Conservation (phyloP, 768 basidiomycete genomes). For the Trametes punicea region DNA sequence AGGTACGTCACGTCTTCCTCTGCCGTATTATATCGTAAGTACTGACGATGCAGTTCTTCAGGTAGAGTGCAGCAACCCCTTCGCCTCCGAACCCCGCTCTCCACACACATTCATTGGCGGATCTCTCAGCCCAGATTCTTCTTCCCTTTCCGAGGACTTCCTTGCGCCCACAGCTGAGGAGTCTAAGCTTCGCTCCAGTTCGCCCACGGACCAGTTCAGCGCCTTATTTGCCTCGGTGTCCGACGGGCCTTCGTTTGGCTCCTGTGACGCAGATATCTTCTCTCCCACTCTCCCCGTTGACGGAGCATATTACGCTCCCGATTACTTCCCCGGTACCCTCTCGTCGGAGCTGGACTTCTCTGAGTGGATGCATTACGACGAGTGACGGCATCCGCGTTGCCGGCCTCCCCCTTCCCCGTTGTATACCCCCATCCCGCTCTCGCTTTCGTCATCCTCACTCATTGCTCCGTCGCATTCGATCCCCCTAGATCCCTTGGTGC, state of each 20-base stretch:
- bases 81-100: not conserved
- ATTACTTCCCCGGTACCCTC: not conserved
- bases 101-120: not conserved
- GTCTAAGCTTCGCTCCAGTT: not conserved
- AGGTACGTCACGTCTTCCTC: not conserved
- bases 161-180: not conserved
- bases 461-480: not conserved
- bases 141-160: conserved; percentile 9
- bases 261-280: not conserved
- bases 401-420: not conserved
- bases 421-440: not conserved
- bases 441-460: not conserved
- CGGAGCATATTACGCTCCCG: not conserved
- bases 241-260: not conserved
- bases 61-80: conserved; percentile 3
- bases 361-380: conserved; percentile 13
- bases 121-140: not conserved
- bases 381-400: not conserved
- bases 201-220: not conserved
- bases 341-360: conserved; percentile 7
- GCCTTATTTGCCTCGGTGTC: not conserved
- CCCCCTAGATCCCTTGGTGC: too few relatives aligned
- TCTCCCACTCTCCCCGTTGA: not conserved
- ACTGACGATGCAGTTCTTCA: not conserved
- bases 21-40: not conserved